Evolutionary conservation across 2,329 filamentous ascomycete genomes (phyloP), one percentile per base, ranked within the genome.

Genomic region (Stagonosporopsis rhizophila): DNA sequence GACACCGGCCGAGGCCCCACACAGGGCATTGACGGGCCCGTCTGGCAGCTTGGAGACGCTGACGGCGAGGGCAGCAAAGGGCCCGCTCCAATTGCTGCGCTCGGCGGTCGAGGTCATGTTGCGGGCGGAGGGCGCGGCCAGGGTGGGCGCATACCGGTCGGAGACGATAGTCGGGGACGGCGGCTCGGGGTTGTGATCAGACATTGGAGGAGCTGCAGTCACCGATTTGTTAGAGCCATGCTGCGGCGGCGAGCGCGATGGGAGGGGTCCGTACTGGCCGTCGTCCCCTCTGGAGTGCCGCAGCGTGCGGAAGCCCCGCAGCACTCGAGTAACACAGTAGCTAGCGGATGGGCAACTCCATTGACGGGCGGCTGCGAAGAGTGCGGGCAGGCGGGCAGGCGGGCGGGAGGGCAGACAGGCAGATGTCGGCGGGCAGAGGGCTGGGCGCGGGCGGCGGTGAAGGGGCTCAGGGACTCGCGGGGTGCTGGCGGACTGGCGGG

Each of bases 1-100:
- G 70, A 98, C 91, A 45, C 95, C 95, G 46, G 93, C 94, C 55
- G 91, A 83, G 44, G 93, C 94, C 52, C 95, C 95, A 39, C 92
- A 89, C 53, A 97, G 82, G 60, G 92, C 91, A 75, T 96, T 91
- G 75, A 98, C 80, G 56, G 81, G 83, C 46, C 79, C 76, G 55
- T 82, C 80, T 27, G 86, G 84, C 46, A 88, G 74, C 34, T 75
- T 77, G 54, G 78, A 73, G 27, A 71, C 74, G 63, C 66, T 75
- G 67, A 77, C 64, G 19, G 78, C 78, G 39, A 81, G 69, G 37
- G 64, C 66, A 40, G 74, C 68, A 37, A 67, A 58, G 38, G 68
- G 64, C 51, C 60, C 59, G 61, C 65, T 64, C 61, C 65, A 65
- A 41, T 57, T 42, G 52, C 40, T 52, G 53, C 52, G 52, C 37